These are phyloP conservation scores for Pseudozyma tsukubaensis DNA, from an alignment of 1,284 basidiomycete species.

Conservation along the genomic window DNA sequence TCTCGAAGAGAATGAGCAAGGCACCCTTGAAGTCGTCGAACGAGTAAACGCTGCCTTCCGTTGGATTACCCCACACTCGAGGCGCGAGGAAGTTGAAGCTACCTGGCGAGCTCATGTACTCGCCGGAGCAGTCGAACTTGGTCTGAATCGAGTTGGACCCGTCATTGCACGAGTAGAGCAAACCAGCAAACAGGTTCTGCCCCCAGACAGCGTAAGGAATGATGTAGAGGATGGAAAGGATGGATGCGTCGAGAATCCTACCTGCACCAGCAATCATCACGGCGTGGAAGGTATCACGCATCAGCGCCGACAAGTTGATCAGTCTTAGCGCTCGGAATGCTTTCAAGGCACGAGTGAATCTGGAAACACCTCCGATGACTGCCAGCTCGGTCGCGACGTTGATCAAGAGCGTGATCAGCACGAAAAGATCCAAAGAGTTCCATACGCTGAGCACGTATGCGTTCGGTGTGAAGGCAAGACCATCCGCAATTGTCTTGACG, in stretches of 20 bases:
- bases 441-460: slow-evolving; percentile 91
- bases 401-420: slow-evolving; percentile 83
- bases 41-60: slow-evolving; percentile 83
- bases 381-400: slow-evolving; percentile 84
- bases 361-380: slow-evolving; percentile 79
- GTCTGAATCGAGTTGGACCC: slow-evolving; percentile 71
- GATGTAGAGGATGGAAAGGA: slow-evolving; percentile 92
- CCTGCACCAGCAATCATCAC: slow-evolving; percentile 87
- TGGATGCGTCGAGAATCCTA: slow-evolving; percentile 88
- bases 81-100: slow-evolving; percentile 80
- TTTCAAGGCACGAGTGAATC: slow-evolving; percentile 86
- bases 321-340: slow-evolving; percentile 88
- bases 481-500: slow-evolving; percentile 93
- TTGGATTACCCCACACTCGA: slow-evolving; percentile 88
- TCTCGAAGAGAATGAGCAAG: slow-evolving; percentile 93
- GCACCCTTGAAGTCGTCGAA: slow-evolving; percentile 90
- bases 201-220: slow-evolving; percentile 98
- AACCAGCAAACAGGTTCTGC: slow-evolving; percentile 88
- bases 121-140: slow-evolving; percentile 78
- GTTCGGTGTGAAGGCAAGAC: slow-evolving; percentile 86
- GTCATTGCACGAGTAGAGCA: slow-evolving; percentile 89
- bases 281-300: slow-evolving; percentile 91
- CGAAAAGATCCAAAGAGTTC: slow-evolving; percentile 90
- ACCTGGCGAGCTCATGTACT: slow-evolving; percentile 74
- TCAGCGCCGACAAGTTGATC: slow-evolving; percentile 77